Conservation (phyloP, 768 basidiomycete genomes). For the Nevesoporus exiguus region DNA sequence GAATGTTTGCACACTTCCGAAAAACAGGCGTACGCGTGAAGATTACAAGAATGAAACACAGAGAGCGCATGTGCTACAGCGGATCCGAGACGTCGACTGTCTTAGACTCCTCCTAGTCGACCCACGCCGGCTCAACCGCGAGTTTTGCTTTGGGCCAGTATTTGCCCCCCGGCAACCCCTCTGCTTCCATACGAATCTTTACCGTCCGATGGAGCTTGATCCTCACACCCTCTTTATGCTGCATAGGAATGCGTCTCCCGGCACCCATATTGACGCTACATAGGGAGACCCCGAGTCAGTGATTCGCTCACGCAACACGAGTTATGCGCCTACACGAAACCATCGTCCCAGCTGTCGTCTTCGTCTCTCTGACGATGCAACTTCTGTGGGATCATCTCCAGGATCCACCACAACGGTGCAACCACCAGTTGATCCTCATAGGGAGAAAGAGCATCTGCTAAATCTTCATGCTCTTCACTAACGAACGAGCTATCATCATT, state of each 20-base stretch:
- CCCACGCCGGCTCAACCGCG: conserved; percentile 37
- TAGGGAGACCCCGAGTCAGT: background rate
- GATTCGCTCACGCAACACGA: background rate
- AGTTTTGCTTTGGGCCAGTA: conserved; percentile 43
- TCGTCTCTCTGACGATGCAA: conserved; percentile 27
- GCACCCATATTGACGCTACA: conserved; percentile 37
- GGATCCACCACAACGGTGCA: conserved; percentile 55
- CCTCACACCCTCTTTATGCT: conserved; percentile 34
- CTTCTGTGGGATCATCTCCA: conserved; percentile 50
- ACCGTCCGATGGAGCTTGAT: conserved; percentile 49
- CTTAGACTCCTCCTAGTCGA: conserved; percentile 38
- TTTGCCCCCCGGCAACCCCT: conserved; percentile 27
- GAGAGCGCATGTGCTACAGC: too few relatives aligned
- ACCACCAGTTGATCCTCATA: conserved; percentile 53
- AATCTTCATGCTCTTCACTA: conserved; percentile 61
- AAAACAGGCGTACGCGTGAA: background rate
- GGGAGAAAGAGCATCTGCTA: conserved; percentile 50
- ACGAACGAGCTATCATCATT: conserved; percentile 22
- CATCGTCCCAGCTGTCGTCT: conserved; percentile 12
- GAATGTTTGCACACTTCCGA: too few relatives aligned
- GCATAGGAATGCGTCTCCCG: conserved; percentile 42
- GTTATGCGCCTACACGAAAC: conserved; percentile 19
- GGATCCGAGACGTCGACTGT: too few relatives aligned
- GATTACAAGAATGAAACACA: background rate
- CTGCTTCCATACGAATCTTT: conserved; percentile 49